Percentiles rank a stretch among this genome's conserved stretches.
Evolutionary conservation across 495 filamentous ascomycete species (phyloP).

Genomic region (Astrothelium subdiscretum): DNA sequence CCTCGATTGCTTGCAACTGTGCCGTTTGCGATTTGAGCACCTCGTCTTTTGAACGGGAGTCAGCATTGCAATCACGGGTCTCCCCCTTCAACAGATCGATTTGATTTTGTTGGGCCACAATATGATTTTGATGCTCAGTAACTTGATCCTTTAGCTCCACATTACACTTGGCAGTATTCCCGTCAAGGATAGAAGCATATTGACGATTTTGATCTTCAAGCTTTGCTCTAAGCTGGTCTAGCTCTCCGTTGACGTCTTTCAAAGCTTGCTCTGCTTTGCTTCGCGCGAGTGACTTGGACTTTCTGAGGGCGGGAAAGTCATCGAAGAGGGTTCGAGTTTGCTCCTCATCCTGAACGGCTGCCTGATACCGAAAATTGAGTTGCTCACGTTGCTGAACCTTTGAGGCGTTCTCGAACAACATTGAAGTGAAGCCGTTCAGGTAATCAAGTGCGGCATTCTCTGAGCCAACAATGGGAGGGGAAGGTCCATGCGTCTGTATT

Average conservation of each 20-base stretch:
- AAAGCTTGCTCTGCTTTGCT: neutral
- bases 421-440: neutral
- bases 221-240: neutral
- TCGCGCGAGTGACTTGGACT: neutral
- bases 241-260: neutral
- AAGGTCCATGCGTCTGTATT: neutral
- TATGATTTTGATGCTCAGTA: neutral
- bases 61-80: neutral
- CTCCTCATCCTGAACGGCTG: neutral
- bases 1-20: too few relatives aligned
- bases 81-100: neutral
- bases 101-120: neutral
- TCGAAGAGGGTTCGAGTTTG: neutral
- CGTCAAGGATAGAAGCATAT: neutral
- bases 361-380: neutral
- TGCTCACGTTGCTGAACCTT: neutral
- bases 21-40: neutral
- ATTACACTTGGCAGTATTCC: neutral
- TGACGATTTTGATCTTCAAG: neutral
- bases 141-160: neutral
- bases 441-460: too few relatives aligned
- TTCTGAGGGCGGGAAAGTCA: neutral
- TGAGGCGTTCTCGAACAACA: neutral
- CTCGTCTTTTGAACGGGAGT: neutral
- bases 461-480: neutral